Evolutionary conservation across 2,329 filamentous ascomycete species (phyloP).

Genomic region (Aspergillus pseudoterreus): DNA sequence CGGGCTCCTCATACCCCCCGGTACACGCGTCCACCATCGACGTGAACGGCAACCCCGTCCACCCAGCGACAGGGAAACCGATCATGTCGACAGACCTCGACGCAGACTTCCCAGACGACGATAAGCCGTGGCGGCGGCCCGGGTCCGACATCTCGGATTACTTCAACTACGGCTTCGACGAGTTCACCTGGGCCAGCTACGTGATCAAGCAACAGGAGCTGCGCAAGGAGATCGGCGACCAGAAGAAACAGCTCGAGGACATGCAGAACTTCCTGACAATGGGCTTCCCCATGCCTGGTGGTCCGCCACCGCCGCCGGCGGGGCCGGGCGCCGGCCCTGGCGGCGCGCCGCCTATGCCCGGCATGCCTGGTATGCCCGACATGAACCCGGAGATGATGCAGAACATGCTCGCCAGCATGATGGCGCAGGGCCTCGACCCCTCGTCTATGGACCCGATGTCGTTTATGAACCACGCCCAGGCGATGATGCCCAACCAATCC

Average conservation of each 20-base stretch:
- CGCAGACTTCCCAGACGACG: conserved; percentile 67
- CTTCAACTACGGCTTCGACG: conserved; percentile 98
- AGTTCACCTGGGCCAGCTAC: conserved; percentile 96
- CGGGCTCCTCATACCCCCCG: conserved; percentile 63
- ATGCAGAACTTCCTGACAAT: conserved; percentile 59
- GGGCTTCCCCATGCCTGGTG: conserved; percentile 43
- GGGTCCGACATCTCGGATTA: conserved; percentile 94
- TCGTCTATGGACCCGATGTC: conserved; percentile 51
- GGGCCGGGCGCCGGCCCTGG: conserved; percentile 24
- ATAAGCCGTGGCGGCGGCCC: conserved; percentile 92
- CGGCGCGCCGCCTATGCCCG: conserved; percentile 31
- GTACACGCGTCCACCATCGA: conserved; percentile 76
- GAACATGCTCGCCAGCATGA: conserved; percentile 55
- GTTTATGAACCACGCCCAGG: conserved; percentile 53
- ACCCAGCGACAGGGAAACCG: conserved; percentile 71
- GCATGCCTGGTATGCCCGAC: conserved; percentile 46
- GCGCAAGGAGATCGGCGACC: conserved; percentile 71
- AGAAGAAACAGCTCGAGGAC: conserved; percentile 66
- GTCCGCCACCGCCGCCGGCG: conserved; percentile 25
- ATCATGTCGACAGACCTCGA: conserved; percentile 78
- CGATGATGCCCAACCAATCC: conserved; percentile 45
- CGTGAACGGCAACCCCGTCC: conserved; percentile 75
- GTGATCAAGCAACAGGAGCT: conserved; percentile 81
- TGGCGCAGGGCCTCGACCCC: conserved; percentile 52
- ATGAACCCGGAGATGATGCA: conserved; percentile 56